These are phyloP conservation scores for Penstemon newberryi DNA, from an alignment of 257 asterid species.

Conservation along the genomic window DNA sequence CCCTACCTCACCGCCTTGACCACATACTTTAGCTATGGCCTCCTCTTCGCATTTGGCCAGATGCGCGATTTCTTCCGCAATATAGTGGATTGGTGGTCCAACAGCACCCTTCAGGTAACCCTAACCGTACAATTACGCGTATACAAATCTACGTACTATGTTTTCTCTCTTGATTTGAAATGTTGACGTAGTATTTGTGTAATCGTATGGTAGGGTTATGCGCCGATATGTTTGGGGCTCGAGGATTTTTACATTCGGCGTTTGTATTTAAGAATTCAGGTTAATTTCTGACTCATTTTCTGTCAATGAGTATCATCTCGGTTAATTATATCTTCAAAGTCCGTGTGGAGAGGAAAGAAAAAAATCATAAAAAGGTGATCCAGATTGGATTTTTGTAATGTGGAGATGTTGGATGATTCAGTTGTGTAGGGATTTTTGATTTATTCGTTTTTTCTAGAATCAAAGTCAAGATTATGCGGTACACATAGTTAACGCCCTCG, in stretches of 20 bases:
- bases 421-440: background rate
- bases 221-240: conserved; percentile 98
- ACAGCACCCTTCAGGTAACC: no score
- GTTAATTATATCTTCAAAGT: background rate
- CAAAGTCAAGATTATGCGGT: background rate
- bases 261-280: conserved; percentile 90
- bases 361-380: background rate
- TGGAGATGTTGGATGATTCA: background rate
- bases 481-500: conserved; percentile 8
- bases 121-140: no score
- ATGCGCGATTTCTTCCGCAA: conserved; percentile 63
- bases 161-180: background rate
- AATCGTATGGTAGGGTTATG: conserved; percentile 66
- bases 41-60: conserved; percentile 68
- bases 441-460: background rate
- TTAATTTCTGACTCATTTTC: conserved; percentile 14
- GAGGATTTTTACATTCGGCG: conserved; percentile 96
- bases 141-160: no score
- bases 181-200: conserved; percentile 17
- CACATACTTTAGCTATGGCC: conserved; percentile 69
- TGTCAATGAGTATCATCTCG: background rate
- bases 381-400: background rate
- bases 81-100: conserved; percentile 45
- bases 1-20: conserved; percentile 67
- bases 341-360: background rate